Evolutionary conservation across 2,329 filamentous ascomycete species (phyloP), one percentile per base, ranked within the genome.

Genomic region (Exophiala calicioides): DNA sequence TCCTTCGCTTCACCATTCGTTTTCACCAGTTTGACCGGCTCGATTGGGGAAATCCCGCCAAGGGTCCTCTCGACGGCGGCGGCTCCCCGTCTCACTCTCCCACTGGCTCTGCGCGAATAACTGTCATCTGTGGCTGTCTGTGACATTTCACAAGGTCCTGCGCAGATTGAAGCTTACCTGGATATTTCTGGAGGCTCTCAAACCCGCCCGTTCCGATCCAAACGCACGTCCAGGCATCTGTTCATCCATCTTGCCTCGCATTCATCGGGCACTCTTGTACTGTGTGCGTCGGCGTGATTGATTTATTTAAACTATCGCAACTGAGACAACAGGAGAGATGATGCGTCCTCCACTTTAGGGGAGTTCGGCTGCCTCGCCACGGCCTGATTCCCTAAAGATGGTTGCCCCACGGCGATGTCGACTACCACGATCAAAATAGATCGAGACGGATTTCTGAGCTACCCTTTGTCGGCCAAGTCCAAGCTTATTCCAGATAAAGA

Each of bases 1-100:
- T 24, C 18, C 24, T 24, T 29, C 23, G 43, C 48, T 47, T 51
- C 48, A 51, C 32, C 41, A 51, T 47, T 9, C 12, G 16, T 9
- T 31, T 29, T 37, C 42, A 34, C 21, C 32, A 34, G 24, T 36
- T 32, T 31, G 32, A 26, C 41, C 37, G 32, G 20, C 26, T 32
- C 23, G 21, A 43, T 15, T 31, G 32, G 37, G 38, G 19, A 29
- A 23, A 37, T 43, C 20, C 29, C 41, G 20, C 30, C 29, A 33
- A 49, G 45, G 45, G 23, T 49, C 15, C 9, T 19, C 9, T 5
- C 37, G 29, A 16, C 31, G n/a, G 29, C 13, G 10, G 35, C 16
- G 30, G 9, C 15, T 21, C 16, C 20, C 32, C 19, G 29, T 37
- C 39, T 30, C 34, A 38, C 18, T 34, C 26, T 44, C 31, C 20